Evolutionary conservation across 2,329 filamentous ascomycete species (phyloP), one percentile per base, ranked within the genome.

Genomic region (Diaporthe eres): DNA sequence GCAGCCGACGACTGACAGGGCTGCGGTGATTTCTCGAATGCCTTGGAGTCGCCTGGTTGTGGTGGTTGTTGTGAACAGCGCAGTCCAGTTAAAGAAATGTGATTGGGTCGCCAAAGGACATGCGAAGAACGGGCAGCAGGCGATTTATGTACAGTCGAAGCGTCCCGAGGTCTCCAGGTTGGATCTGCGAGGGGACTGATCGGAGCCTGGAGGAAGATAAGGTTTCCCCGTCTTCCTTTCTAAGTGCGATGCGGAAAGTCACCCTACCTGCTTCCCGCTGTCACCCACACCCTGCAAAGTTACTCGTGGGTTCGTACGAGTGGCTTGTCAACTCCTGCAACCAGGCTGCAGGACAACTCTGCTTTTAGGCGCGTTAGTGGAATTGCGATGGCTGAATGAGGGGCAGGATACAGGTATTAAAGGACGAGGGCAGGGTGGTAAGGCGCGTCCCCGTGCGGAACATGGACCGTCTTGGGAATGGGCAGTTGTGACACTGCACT

Each of bases 291-390:
- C 47, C 73, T 73, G 70, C 51, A 57, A 22, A 44, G 49, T 47
- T 60, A 67, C 58, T 68, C 55, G 12, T 68, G 67, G 58, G 47
- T 55, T 75, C 67, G 37, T 51, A 49, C 65, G 61, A 67, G 68
- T 60, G 68, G 53, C 61, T 53, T 57, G 42, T 44, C 28, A 63
- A 63, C 37, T 63, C 42, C 71, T 73, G 47, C 58, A 53, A 49
- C 25, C 73, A 37, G 17, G 57, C 55, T 31, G 63, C 58, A 49
- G 42, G 17, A 22, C 31, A 51, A 57, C 31, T 75, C 68, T 75
- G 51, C 73, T 75, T 72, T 63, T 58, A 57, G 58, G 63, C 31
- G 63, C 75, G 70, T 77, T 71, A 77, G 75, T 58, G 60, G 61
- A 61, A 28, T 71, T 47, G 58, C 60, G 51, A 51, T 47, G 72